Base-by-base conservation (phyloP, 192 early-diverging fungal species). In the Backusella morwellensis region DNA sequence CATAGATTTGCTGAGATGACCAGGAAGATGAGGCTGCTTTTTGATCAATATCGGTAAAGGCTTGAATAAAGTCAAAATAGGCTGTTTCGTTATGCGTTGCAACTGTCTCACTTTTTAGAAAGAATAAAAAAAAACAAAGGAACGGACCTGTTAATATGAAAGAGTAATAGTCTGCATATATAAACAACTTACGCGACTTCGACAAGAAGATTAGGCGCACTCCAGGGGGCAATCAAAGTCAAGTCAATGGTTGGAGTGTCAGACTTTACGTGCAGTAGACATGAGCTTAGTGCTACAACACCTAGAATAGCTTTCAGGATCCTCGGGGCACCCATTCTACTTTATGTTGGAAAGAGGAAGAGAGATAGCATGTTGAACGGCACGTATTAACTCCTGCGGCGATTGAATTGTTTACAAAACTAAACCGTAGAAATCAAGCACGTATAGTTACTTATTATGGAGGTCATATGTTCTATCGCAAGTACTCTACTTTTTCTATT, bases 151-250 rank as follows among this genome's bases (percentile, higher is more conserved):
- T 40, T 40, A 12, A 40, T 40, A 40, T 11, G 8, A 40, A 12
- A 11, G 11, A 11, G 38, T 40, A 40, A 3, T 40, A 11, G 8
- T 40, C 3, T 40, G 38, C 38, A 40, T 40, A 40, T 40, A 17
- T 12, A 69, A 7, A 23, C 35, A 35, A 73, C 90, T 79, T 94
- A 94, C 88, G 93, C 77, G 35, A 94, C 89, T 83, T 97, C 95
- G 15, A 96, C 87, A 0, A 88, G 74, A 35, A 93, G 83, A 32
- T 92, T 89, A 8, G 95, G 91, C 0, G 93, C 90, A 1, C 74
- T 77, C 89, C 95, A 95, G 42, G 85, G 78, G 6, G 91, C 80
- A 38, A 82, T 75, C 9, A 91, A 75, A 35, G 78, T 78, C 15
- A 79, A 81, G 69, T 85, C 75, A 54, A 91, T 85, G 7, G 89